phyloP scores from a whole-genome alignment of 2,329 filamentous ascomycete genomes.

The Venturia effusa region DNA sequence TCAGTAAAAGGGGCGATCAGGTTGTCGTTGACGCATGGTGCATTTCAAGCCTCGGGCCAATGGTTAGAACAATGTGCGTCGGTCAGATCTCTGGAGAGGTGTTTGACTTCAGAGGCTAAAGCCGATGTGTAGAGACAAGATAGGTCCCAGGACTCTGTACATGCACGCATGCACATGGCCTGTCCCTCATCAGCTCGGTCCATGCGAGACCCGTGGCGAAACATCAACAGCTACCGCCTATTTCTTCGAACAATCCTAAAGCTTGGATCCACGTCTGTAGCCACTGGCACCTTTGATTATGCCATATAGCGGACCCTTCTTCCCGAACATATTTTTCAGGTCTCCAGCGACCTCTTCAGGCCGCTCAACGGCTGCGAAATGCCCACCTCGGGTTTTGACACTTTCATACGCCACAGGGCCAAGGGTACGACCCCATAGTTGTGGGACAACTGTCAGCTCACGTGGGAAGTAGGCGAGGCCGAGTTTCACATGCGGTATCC shows the following conservation, averaged over 20 bases:
- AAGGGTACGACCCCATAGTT: slow-evolving; percentile 46
- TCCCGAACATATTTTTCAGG: slow-evolving; percentile 47
- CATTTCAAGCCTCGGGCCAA: no score
- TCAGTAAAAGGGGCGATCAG: no score
- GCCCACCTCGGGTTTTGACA: slow-evolving; percentile 41
- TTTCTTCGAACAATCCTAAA: not conserved
- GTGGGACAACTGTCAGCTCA: slow-evolving; percentile 45
- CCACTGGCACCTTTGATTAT: slow-evolving; percentile 22
- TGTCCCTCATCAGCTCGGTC: not conserved
- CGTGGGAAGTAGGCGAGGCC: slow-evolving; percentile 46
- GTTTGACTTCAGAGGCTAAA: no score
- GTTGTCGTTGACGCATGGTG: no score
- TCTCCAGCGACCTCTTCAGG: slow-evolving; percentile 44
- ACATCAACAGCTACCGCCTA: not conserved
- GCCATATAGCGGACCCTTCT: slow-evolving; percentile 25
- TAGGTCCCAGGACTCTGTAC: no score
- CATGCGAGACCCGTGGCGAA: not conserved
- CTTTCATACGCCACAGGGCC: slow-evolving; percentile 49
- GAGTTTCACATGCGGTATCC: slow-evolving; percentile 37
- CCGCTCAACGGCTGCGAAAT: slow-evolving; percentile 51
- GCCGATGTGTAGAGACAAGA: no score
- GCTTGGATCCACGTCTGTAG: slow-evolving; percentile 2
- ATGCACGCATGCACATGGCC: no score
- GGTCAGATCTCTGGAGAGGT: not conserved
- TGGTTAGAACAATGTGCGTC: no score